Percentiles rank a stretch among this genome's conserved stretches.
phyloP scores from a whole-genome alignment of 768 basidiomycete genomes.

The Amanita pallidorosea region DNA sequence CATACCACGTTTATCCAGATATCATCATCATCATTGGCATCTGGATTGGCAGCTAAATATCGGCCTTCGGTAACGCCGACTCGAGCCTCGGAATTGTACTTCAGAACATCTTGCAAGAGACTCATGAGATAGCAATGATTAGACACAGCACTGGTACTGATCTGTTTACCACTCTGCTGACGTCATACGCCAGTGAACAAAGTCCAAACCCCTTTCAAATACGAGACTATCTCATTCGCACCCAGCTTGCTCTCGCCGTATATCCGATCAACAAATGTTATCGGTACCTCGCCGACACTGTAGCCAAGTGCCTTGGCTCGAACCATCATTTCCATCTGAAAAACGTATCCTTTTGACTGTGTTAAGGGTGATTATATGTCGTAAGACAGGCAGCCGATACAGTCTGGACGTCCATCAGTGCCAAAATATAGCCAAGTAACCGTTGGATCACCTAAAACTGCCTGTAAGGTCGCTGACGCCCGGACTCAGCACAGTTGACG shows the following conservation, averaged over 20 bases:
- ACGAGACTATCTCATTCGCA: conserved; percentile 79
- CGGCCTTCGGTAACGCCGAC: not conserved
- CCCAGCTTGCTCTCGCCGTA: conserved; percentile 91
- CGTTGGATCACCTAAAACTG: conserved; percentile 60
- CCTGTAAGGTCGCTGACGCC: conserved; percentile 89
- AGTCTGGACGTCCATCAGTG: conserved; percentile 32
- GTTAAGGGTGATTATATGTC: conserved; percentile 78
- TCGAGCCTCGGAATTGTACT: conserved; percentile 30
- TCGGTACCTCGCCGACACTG: conserved; percentile 82
- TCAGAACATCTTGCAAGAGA: conserved; percentile 61
- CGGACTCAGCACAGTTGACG: conserved; percentile 74
- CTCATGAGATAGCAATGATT: conserved; percentile 31
- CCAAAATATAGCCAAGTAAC: not conserved
- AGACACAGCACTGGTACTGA: not conserved
- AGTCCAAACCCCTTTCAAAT: conserved; percentile 76
- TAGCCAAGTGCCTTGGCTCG: conserved; percentile 78
- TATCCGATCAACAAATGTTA: conserved; percentile 90
- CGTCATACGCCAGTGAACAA: conserved; percentile 61
- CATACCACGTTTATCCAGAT: conserved; percentile 66
- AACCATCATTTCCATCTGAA: conserved; percentile 99
- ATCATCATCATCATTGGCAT: conserved; percentile 52
- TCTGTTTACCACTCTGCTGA: conserved; percentile 10
- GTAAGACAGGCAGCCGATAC: conserved; percentile 67
- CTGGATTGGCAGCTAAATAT: conserved; percentile 15
- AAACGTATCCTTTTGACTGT: conserved; percentile 85